A percentile compares a stretch with the other conserved stretches of the same genome.
Evolutionary conservation across 2,329 filamentous ascomycete genomes (phyloP).

Genomic region (Lecanicillium sp.): DNA sequence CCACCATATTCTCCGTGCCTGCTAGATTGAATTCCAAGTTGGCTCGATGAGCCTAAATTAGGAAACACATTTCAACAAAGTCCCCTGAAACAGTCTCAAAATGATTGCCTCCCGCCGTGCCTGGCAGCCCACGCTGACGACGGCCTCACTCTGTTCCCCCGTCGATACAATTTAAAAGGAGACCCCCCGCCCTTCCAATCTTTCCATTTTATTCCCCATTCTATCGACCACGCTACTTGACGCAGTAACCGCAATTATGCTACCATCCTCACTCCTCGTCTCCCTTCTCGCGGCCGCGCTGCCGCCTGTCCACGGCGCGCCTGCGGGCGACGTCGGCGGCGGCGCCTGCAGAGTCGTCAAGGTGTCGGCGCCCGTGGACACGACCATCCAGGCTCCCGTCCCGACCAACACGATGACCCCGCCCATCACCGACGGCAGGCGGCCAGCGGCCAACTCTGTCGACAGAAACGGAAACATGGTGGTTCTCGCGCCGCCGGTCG

Average conservation of each 20-base stretch:
- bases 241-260: background rate
- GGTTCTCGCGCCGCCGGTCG: background rate
- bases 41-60: no score
- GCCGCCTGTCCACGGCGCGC: background rate
- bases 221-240: conserved; percentile 1
- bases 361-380: background rate
- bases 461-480: background rate
- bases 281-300: conserved; percentile 1
- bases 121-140: background rate
- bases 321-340: background rate
- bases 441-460: background rate
- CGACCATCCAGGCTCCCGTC: conserved; percentile 6
- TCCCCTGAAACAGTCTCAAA: background rate
- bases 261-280: conserved; percentile 1
- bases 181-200: conserved; percentile 1
- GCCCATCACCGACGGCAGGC: background rate
- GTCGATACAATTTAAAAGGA: conserved; percentile 6
- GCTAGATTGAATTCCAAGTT: no score
- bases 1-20: no score
- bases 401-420: conserved; percentile 21
- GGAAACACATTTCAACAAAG: no score
- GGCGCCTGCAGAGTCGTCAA: background rate
- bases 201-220: conserved; percentile 1
- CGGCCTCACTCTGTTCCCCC: background rate
- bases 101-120: background rate